Evolutionary conservation across 2,329 filamentous ascomycete genomes (phyloP).

Genomic region (Torrubiella hemipterigena): DNA sequence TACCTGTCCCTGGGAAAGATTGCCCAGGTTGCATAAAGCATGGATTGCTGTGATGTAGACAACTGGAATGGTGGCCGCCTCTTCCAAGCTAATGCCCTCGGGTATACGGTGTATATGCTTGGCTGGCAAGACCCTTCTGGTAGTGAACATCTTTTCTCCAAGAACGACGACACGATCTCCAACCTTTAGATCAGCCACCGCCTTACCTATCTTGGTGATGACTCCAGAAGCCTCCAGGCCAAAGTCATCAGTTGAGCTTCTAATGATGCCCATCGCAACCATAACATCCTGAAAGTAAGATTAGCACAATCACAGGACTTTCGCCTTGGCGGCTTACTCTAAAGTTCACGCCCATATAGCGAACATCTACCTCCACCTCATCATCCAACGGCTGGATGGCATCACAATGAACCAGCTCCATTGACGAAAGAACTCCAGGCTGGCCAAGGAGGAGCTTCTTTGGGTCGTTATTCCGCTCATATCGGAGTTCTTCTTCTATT

Average conservation of each 20-base stretch:
- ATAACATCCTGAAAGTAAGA: slow-evolving; percentile 10
- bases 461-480: background rate
- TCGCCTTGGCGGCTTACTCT: no score
- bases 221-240: slow-evolving; percentile 12
- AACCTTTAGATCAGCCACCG: slow-evolving; percentile 3
- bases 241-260: slow-evolving; percentile 4
- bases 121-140: background rate
- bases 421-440: slow-evolving; percentile 3
- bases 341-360: slow-evolving; percentile 4
- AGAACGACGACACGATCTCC: slow-evolving; percentile 11
- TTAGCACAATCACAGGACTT: background rate
- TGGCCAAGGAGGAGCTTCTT: slow-evolving; percentile 5
- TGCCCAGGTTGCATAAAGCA: background rate
- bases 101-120: slow-evolving; percentile 16
- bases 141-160: slow-evolving; percentile 1
- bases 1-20: background rate
- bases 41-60: slow-evolving; percentile 2
- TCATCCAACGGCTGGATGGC: background rate
- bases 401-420: slow-evolving; percentile 9
- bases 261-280: slow-evolving; percentile 9
- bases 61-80: slow-evolving; percentile 14
- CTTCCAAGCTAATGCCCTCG: slow-evolving; percentile 18
- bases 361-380: slow-evolving; percentile 8
- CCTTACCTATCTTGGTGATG: slow-evolving; percentile 8
- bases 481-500: background rate